Percentiles rank a stretch among this genome's conserved stretches.
Conservation (phyloP, 306 rosid genomes). For the Castanea mollissima region DNA sequence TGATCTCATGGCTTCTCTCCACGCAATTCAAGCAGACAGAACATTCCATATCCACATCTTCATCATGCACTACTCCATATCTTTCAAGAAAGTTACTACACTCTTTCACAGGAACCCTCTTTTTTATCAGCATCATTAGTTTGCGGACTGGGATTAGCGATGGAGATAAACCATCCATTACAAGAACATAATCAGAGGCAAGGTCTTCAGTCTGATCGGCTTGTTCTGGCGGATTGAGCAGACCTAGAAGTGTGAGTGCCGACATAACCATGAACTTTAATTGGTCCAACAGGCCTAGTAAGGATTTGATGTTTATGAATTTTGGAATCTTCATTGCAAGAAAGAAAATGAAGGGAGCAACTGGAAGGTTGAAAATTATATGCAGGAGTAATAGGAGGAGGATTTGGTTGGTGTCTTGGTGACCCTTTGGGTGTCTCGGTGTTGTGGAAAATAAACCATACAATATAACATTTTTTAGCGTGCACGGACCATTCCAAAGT, state of each 20-base stretch:
- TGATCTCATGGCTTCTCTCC: constrained; percentile 28
- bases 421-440: background rate
- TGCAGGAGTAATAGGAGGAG: background rate
- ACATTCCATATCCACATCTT: background rate
- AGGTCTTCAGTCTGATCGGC: background rate
- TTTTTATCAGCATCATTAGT: constrained; percentile 23
- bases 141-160: constrained; percentile 8
- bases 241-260: constrained; percentile 9
- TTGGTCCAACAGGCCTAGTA: background rate
- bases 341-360: background rate
- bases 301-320: background rate
- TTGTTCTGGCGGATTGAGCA: background rate
- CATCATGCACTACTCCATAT: background rate
- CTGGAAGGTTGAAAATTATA: background rate
- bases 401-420: no score
- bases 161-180: constrained; percentile 9
- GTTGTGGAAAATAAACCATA: background rate
- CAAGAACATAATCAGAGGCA: background rate
- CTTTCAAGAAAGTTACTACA: background rate
- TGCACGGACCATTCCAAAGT: no score
- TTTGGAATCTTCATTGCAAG: background rate
- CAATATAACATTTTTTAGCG: no score
- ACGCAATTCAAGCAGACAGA: constrained; percentile 28
- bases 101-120: constrained; percentile 18
- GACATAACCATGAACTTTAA: background rate